These are phyloP conservation scores for Quercus engelmannii DNA, from an alignment of 306 rosid species.

Conservation along the genomic window DNA sequence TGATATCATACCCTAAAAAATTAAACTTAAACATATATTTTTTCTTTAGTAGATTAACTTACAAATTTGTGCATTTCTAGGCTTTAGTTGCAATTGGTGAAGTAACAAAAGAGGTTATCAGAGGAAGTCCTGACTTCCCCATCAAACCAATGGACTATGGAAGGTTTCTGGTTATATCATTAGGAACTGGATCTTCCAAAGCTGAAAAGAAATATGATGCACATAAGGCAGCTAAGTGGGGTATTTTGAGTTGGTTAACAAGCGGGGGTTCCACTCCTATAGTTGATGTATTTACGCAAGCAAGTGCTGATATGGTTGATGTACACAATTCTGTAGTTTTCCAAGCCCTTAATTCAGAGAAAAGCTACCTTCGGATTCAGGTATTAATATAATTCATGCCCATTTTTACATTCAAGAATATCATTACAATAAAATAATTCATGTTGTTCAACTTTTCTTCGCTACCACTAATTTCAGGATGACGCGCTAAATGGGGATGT, in stretches of 20 bases:
- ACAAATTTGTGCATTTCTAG: background rate
- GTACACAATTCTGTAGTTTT: background rate
- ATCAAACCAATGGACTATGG: background rate
- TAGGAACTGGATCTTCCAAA: background rate
- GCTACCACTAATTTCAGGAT: slow-evolving; percentile 30
- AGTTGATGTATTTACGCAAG: background rate
- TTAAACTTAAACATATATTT: too few relatives aligned
- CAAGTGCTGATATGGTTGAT: background rate
- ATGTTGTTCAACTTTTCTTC: too few relatives aligned
- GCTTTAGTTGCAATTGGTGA: background rate
- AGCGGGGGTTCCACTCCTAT: background rate
- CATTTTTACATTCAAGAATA: slow-evolving; percentile 20
- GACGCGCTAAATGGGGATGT: slow-evolving; percentile 34
- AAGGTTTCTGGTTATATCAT: background rate
- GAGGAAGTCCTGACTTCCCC: background rate
- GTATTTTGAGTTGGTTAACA: background rate
- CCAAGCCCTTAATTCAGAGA: background rate
- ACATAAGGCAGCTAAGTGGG: background rate
- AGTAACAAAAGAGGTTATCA: background rate
- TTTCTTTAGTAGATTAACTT: background rate
- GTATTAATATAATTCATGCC: background rate
- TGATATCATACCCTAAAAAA: background rate
- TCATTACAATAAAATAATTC: too few relatives aligned
- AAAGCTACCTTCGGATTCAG: background rate
- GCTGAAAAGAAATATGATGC: background rate